Base-by-base conservation (phyloP, 139 green algal genomes). In the Micractinium sp. region DNA sequence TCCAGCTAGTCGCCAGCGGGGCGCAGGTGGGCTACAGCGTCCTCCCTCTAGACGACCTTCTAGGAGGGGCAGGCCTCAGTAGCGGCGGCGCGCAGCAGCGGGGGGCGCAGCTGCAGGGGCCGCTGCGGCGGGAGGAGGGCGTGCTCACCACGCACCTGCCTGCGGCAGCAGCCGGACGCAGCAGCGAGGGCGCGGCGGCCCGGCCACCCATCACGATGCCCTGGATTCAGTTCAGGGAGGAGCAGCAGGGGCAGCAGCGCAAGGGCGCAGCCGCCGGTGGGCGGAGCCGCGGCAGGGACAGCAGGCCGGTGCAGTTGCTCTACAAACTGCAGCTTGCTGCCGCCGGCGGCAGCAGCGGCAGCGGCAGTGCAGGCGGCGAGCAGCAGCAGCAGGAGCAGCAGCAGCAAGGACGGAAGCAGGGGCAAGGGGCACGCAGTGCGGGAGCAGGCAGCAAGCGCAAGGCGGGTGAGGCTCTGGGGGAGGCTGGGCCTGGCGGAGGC, bases 21-120 rank as follows among this genome's bases (percentile, higher is more conserved):
- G 36, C 66, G 27, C 56, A 38, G 15, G 67, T 87, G 33, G 38
- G 61, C 38, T 87, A 87, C 83, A 80, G 66, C 66, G 4, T 87
- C 22, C 31, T 87, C 7, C 29, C 63, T 22, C 47, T 87, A 15
- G 35, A 69, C 14, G 36, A n/a, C 3, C 82, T 87, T 15, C 13
- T 74, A n/a, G 73, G 18, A 27, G 77, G 15, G 79, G 82, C 19
- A 35, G 61, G 33, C 35, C 12, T 36, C 25, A 35, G 13, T 29
- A 87, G 35, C 22, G 56, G 60, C 33, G 60, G 29, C 31, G 35
- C 36, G 35, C 61, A 35, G 35, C 33, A 60, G 56, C 33, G 9
- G 81, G 23, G 20, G 35, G 23, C 9, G 56, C 60, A 60, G n/a
- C 60, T 18, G n/a, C 9, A 78, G 36, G 33, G 35, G 0, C 35